A percentile compares a stretch with the other conserved stretches of the same genome.
phyloP scores from a whole-genome alignment of 495 filamentous ascomycete species.

The Penicillium taxi region DNA sequence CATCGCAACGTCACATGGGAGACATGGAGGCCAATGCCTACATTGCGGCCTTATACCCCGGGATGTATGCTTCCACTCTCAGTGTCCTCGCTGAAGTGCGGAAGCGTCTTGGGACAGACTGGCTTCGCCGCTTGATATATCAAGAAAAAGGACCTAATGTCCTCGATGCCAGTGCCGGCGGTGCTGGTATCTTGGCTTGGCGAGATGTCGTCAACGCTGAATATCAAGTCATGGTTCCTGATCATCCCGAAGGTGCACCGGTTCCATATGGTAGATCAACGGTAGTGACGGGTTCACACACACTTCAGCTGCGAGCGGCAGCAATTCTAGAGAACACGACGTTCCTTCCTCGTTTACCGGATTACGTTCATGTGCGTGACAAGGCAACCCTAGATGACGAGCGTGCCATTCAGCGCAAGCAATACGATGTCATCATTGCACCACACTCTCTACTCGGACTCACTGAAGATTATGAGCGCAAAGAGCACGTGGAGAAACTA shows the following conservation, averaged over 20 bases:
- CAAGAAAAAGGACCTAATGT: conserved; percentile 67
- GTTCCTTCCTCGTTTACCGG: conserved; percentile 88
- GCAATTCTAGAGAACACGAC: conserved; percentile 77
- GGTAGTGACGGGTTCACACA: conserved; percentile 53
- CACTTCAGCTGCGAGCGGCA: conserved; percentile 68
- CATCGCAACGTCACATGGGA: conserved; percentile 62
- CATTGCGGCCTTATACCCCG: conserved; percentile 70
- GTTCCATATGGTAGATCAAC: conserved; percentile 52
- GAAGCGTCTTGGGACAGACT: conserved; percentile 71
- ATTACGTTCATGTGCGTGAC: conserved; percentile 61
- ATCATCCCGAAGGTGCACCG: conserved; percentile 28
- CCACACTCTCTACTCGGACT: conserved; percentile 72
- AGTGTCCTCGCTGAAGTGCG: conserved; percentile 75
- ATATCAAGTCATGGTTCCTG: conserved; percentile 55
- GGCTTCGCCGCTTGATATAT: conserved; percentile 61
- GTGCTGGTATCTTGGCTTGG: conserved; percentile 80
- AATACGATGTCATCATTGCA: conserved; percentile 84
- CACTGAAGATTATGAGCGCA: conserved; percentile 64
- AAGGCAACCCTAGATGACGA: conserved; percentile 39
- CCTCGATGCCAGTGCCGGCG: conserved; percentile 78
- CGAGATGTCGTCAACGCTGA: conserved; percentile 73
- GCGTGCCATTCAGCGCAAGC: conserved; percentile 54
- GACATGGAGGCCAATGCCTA: conserved; percentile 86
- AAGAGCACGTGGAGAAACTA: conserved; percentile 69
- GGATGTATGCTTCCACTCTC: conserved; percentile 64